Evolutionary conservation across 1,284 basidiomycete species (phyloP).

Genomic region (Inonotus hispidus): DNA sequence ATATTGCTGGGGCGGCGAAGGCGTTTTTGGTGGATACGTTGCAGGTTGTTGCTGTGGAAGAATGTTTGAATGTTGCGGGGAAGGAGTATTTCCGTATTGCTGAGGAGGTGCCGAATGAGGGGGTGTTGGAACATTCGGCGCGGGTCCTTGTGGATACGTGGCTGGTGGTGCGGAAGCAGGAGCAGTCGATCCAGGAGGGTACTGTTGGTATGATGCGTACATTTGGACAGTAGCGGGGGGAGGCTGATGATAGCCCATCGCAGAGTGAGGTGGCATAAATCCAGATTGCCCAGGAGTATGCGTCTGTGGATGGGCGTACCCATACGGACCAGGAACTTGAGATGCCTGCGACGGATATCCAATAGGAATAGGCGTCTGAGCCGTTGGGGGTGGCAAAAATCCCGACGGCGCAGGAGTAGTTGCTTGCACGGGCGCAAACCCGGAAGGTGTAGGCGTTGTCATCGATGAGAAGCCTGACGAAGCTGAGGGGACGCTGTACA

Average conservation of each 20-base stretch:
- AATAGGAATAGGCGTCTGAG: neutral
- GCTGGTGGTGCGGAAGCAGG: slow-evolving; percentile 22
- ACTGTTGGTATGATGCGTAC: slow-evolving; percentile 30
- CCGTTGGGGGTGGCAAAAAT: slow-evolving; percentile 25
- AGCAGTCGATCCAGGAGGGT: slow-evolving; percentile 25
- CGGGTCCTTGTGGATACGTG: slow-evolving; percentile 21
- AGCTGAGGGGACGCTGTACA: slow-evolving; percentile 17
- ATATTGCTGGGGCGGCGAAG: slow-evolving; percentile 22
- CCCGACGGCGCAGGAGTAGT: slow-evolving; percentile 27
- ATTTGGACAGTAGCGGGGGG: slow-evolving; percentile 11
- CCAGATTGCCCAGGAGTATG: slow-evolving; percentile 21
- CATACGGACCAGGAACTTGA: slow-evolving; percentile 29
- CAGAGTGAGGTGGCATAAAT: slow-evolving; percentile 21
- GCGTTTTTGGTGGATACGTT: slow-evolving; percentile 27
- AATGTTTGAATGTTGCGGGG: slow-evolving; percentile 21
- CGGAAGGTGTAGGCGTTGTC: slow-evolving; percentile 55
- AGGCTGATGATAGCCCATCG: slow-evolving; percentile 20
- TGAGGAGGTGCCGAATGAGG: slow-evolving; percentile 33
- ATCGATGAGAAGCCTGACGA: slow-evolving; percentile 14
- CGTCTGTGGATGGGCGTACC: slow-evolving; percentile 18
- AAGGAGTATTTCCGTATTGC: slow-evolving; percentile 24
- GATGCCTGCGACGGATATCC: slow-evolving; percentile 27
- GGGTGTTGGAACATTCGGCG: slow-evolving; percentile 17
- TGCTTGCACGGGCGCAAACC: slow-evolving; percentile 44
- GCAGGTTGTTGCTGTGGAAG: slow-evolving; percentile 33